Conservation (phyloP, 2,329 filamentous ascomycete species). For the Aspergillus phoenicis region DNA sequence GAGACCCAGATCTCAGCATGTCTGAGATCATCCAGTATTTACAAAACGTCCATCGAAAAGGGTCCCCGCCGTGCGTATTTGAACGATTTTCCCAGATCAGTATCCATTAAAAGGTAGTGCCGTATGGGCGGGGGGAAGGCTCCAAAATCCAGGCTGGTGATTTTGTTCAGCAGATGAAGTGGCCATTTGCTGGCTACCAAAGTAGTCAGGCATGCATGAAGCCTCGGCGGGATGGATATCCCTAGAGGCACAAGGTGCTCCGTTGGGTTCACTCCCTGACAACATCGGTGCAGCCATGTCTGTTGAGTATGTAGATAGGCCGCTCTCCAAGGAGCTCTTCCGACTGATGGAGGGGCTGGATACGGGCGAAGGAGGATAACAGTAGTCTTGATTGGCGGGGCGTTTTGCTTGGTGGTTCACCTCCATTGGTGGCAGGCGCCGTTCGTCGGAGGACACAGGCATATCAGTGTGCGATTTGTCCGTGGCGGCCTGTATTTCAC, state of each 20-base stretch:
- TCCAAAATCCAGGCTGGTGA: conserved; percentile 18
- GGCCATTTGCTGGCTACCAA: conserved; percentile 19
- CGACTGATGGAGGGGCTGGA: conserved; percentile 21
- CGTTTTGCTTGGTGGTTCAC: conserved; percentile 8
- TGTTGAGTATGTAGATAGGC: conserved; percentile 19
- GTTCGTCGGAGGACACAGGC: neutral
- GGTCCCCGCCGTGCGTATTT: neutral
- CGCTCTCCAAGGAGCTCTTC: conserved; percentile 23
- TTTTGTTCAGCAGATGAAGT: conserved; percentile 9
- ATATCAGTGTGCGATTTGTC: conserved; percentile 10
- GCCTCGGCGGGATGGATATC: conserved; percentile 9
- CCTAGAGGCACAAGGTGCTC: conserved; percentile 10
- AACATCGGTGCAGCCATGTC: conserved; percentile 20
- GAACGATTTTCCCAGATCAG: neutral
- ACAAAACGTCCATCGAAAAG: neutral
- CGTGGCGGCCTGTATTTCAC: neutral
- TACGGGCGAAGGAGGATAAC: conserved; percentile 21
- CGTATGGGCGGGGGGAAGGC: conserved; percentile 13
- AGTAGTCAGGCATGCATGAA: conserved; percentile 22
- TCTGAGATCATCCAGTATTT: neutral
- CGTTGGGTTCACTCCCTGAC: conserved; percentile 11
- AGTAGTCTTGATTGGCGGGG: conserved; percentile 12
- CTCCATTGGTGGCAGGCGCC: neutral
- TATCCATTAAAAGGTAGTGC: conserved; percentile 20
- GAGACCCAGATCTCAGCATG: neutral